phyloP scores from a whole-genome alignment of 23 red algal genomes.

The Cyanidiococcus yangmingshanensis region DNA sequence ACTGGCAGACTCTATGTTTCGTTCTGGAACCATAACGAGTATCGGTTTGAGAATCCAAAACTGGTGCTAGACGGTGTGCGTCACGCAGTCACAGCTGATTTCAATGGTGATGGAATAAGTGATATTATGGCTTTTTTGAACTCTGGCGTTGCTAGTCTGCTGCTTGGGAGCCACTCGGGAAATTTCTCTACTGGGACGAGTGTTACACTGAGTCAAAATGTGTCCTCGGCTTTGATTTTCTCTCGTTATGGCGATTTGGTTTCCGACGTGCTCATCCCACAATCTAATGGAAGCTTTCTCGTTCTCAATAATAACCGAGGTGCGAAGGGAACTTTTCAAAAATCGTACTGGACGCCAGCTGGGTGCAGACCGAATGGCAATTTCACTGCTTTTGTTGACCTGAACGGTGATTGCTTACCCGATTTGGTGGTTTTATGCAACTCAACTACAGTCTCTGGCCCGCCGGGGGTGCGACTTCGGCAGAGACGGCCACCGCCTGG shows the following conservation, averaged over 20 bases:
- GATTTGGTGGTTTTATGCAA: constrained; percentile 52
- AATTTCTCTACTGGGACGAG: constrained; percentile 39
- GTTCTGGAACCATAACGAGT: not conserved
- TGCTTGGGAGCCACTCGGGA: constrained; percentile 40
- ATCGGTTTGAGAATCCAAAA: not conserved
- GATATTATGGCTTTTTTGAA: constrained; percentile 57
- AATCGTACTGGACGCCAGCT: not conserved
- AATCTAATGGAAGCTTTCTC: constrained; percentile 57
- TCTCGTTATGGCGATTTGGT: constrained; percentile 72
- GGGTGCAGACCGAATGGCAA: not conserved
- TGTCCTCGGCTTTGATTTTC: constrained; percentile 36
- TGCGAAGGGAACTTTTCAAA: not conserved
- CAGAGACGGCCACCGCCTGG: not conserved
- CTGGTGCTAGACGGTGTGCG: not conserved
- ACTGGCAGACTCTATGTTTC: not conserved
- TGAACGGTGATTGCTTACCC: constrained; percentile 90
- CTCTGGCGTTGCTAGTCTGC: constrained; percentile 29
- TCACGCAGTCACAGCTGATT: constrained; percentile 39
- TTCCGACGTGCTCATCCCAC: constrained; percentile 52
- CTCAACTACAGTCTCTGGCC: not conserved
- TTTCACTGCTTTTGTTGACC: constrained; percentile 54
- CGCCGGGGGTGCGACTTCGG: not conserved
- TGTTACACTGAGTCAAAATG: not conserved
- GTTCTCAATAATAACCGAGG: not conserved
- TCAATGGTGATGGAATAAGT: constrained; percentile 64